phyloP scores from a whole-genome alignment of 164 flowering plant species.

The Sedum album region DNA sequence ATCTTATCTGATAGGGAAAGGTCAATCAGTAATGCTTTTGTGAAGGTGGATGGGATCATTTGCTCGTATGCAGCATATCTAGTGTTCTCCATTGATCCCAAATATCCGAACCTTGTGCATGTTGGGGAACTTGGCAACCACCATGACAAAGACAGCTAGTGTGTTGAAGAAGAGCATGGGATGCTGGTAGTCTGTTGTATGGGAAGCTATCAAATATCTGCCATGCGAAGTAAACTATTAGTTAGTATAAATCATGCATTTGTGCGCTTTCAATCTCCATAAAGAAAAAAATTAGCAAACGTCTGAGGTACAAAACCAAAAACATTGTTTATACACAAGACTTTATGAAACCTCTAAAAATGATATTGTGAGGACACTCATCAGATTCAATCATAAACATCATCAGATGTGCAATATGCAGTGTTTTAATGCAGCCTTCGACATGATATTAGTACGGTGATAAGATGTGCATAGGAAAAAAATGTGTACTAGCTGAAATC shows the following conservation, averaged over 20 bases:
- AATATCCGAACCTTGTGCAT: slow-evolving; percentile 86
- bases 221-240: not conserved
- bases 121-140: slow-evolving; percentile 74
- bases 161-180: slow-evolving; percentile 76
- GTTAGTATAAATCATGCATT: too few relatives aligned
- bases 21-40: not conserved
- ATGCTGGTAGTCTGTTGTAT: too few relatives aligned
- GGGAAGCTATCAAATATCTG: too few relatives aligned
- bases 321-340: not conserved
- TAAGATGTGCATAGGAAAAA: not conserved
- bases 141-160: slow-evolving; percentile 54
- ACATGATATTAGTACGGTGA: not conserved
- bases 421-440: not conserved
- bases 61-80: slow-evolving; percentile 7
- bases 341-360: not conserved
- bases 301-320: not conserved
- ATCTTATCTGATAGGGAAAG: not conserved
- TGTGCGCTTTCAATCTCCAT: too few relatives aligned
- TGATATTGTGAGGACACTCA: not conserved
- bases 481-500: too few relatives aligned
- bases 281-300: not conserved
- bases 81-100: slow-evolving; percentile 51
- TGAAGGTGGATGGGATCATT: not conserved
- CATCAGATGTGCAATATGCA: not conserved
- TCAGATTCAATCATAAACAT: not conserved